Evolutionary conservation across 805 yeast species (phyloP).

Genomic region (Yarrowia bubula): DNA sequence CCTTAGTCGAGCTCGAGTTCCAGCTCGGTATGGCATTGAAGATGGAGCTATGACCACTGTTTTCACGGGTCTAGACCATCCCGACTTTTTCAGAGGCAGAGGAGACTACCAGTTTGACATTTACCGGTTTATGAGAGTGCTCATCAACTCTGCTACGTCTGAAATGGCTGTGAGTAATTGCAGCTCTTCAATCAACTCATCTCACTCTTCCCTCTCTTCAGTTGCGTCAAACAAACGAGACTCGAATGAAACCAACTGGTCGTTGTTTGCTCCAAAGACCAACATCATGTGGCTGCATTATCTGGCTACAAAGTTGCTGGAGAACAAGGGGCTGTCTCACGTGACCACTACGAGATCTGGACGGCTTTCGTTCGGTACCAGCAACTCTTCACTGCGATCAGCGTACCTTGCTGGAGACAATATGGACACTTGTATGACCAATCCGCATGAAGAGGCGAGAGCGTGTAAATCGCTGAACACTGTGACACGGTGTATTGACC

Average conservation of each 20-base stretch:
- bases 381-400: slow-evolving; percentile 31
- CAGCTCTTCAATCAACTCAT: slow-evolving; percentile 14
- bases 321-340: slow-evolving; percentile 41
- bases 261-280: slow-evolving; percentile 47
- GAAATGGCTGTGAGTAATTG: not conserved
- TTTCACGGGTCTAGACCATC: slow-evolving; percentile 62
- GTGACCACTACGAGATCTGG: slow-evolving; percentile 32
- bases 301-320: slow-evolving; percentile 50
- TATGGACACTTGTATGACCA: not conserved
- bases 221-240: slow-evolving; percentile 7
- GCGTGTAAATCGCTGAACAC: slow-evolving; percentile 31
- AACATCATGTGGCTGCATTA: slow-evolving; percentile 67
- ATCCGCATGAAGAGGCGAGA: slow-evolving; percentile 30
- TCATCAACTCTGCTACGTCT: slow-evolving; percentile 21
- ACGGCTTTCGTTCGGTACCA: slow-evolving; percentile 31
- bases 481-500: slow-evolving; percentile 33
- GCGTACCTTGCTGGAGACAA: slow-evolving; percentile 29
- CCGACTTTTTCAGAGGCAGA: slow-evolving; percentile 57
- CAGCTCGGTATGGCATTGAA: slow-evolving; percentile 26
- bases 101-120: slow-evolving; percentile 63
- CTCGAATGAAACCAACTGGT: slow-evolving; percentile 46
- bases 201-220: slow-evolving; percentile 2
- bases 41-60: slow-evolving; percentile 35
- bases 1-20: slow-evolving; percentile 48
- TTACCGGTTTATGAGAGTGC: slow-evolving; percentile 54